Evolutionary conservation across 2,329 filamentous ascomycete genomes (phyloP), one percentile per base, ranked within the genome.

Genomic region (Botryotinia globosa): DNA sequence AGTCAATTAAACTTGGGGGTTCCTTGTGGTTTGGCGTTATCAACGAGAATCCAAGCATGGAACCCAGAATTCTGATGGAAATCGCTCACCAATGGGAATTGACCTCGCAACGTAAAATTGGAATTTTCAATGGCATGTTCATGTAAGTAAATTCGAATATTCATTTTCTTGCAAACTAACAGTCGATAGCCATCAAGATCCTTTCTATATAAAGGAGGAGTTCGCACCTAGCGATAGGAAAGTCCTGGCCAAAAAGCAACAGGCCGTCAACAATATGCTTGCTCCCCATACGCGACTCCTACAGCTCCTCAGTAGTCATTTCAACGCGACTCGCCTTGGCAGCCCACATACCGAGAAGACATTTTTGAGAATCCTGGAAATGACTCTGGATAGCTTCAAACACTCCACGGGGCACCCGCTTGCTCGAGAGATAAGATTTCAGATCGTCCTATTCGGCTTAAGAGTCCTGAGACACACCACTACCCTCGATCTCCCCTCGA

Each of bases 1-100:
- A 97, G 79, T 96, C 94, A 2, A 96, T 99, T 81, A 97, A 97
- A 80, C 89, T 98, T 68, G 97, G 96, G 9, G 92, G 98, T 51
- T 98, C 96, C 6, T 85, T 99, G 10, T 99, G 96, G 96, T 89
- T 98, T 74, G 96, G 96, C 39, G 93, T 98, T 22, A 97, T 98
- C 79, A 96, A 98, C 78, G 96, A 99, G 81, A 98, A 97, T 79
- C 93, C 94, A 4, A 88, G 89, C 72, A 91, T 98, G 82, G 94
- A 97, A 81, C 88, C 95, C 14, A 90, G 94, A 74, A 89, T 99
- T 72, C 83, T 99, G 45, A 90, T 90, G 69, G 94, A 97, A 80
- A 93, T 98, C 77, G 91, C 92, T 16, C 92, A 96, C 79, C 92
- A 95, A 75, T 99, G 95, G 93, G 95, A 98, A 81, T 86, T 87